Conservation (phyloP, 305 asterid genomes). For the Fraxinus paxiana region DNA sequence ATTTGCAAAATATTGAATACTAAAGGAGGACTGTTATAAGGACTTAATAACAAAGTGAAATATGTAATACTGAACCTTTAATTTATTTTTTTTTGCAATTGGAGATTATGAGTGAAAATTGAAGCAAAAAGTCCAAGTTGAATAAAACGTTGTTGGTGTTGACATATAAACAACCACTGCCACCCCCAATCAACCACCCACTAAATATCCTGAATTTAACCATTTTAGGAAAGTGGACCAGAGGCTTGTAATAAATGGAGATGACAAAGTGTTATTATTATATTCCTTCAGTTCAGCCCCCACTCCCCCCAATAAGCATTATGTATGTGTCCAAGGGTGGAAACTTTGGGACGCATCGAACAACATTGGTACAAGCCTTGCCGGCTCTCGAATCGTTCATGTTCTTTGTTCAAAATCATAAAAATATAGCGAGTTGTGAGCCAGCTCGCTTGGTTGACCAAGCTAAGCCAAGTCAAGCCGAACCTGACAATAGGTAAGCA, state of each 20-base stretch:
- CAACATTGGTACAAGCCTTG: not conserved
- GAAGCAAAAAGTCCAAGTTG: not conserved
- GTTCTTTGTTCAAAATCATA: not conserved
- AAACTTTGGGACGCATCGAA: not conserved
- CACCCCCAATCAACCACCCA: slow-evolving; percentile 12
- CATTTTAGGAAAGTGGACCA: slow-evolving; percentile 25
- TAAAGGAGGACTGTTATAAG: not conserved
- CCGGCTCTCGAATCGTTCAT: not conserved
- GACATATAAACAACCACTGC: slow-evolving; percentile 42
- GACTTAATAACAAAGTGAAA: not conserved
- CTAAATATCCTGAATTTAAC: slow-evolving; percentile 36
- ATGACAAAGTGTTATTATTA: not conserved
- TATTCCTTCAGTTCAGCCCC: not conserved
- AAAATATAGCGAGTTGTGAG: not conserved
- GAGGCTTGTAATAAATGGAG: slow-evolving; percentile 19
- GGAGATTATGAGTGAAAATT: not conserved
- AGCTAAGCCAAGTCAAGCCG: not conserved
- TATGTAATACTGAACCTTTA: not conserved
- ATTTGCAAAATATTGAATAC: not conserved
- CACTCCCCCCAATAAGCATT: not conserved
- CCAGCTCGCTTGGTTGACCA: not conserved
- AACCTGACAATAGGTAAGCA: too few relatives aligned
- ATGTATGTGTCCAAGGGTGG: not conserved
- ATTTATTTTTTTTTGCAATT: not conserved
- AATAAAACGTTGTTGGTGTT: slow-evolving; percentile 25